These are phyloP conservation scores for Oenanthe sinensis DNA, from an alignment of 129 eudicot genomes.

Conservation along the genomic window DNA sequence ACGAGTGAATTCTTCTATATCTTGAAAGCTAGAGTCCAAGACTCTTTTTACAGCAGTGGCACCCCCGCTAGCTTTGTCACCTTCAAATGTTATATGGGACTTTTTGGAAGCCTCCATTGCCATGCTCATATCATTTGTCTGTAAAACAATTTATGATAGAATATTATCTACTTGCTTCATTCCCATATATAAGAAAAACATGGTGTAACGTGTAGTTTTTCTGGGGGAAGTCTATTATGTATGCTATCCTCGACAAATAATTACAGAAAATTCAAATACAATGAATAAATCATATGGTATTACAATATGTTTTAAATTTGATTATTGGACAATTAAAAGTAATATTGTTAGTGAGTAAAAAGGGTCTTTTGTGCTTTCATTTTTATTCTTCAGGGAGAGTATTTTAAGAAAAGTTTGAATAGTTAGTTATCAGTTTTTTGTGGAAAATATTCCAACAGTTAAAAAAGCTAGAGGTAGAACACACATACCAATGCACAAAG, in stretches of 20 bases:
- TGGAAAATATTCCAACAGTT: neutral
- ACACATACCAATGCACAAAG: neutral
- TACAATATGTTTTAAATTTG: neutral
- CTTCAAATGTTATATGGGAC: slow-evolving; percentile 50
- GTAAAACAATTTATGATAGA: slow-evolving; percentile 8
- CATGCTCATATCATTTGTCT: slow-evolving; percentile 55
- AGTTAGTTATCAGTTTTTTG: neutral
- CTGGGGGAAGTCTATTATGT: neutral
- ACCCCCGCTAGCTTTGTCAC: slow-evolving; percentile 54
- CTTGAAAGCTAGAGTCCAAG: slow-evolving; percentile 81
- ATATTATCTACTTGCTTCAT: neutral
- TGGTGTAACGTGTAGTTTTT: neutral
- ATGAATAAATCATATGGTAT: neutral
- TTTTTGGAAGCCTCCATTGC: slow-evolving; percentile 89
- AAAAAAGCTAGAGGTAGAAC: neutral
- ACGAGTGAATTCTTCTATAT: slow-evolving; percentile 52
- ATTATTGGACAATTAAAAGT: neutral
- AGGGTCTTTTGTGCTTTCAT: neutral
- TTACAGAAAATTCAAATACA: neutral
- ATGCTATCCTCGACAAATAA: neutral
- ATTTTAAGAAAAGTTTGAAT: neutral
- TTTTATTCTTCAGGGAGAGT: neutral
- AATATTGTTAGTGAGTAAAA: neutral
- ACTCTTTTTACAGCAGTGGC: slow-evolving; percentile 49
- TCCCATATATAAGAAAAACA: neutral